Percentiles rank a stretch among this genome's conserved stretches.
Evolutionary conservation across 2,329 filamentous ascomycete genomes (phyloP).

Genomic region (Fusarium multiceps): DNA sequence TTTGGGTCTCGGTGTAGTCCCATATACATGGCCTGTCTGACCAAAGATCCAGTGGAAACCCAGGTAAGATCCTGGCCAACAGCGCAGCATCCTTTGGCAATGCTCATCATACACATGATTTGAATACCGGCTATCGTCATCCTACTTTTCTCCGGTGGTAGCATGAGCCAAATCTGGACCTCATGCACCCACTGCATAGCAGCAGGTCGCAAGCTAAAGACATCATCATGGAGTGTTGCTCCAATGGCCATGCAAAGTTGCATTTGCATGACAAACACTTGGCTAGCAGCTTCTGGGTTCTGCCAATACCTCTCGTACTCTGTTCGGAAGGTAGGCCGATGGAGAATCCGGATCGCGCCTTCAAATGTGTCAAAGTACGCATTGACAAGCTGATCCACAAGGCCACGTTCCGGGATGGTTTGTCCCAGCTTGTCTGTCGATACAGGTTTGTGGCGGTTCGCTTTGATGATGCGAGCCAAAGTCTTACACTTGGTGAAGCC

Average conservation of each 20-base stretch:
- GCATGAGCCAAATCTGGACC: constrained; percentile 62
- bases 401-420: constrained; percentile 51
- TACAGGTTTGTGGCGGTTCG: constrained; percentile 51
- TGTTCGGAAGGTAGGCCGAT: constrained; percentile 66
- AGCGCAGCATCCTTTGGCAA: constrained; percentile 61
- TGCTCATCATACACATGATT: constrained; percentile 62
- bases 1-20: constrained; percentile 68
- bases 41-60: constrained; percentile 61
- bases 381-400: constrained; percentile 64
- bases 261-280: constrained; percentile 62
- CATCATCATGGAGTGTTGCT: constrained; percentile 59
- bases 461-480: constrained; percentile 57
- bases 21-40: constrained; percentile 68
- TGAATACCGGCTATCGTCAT: constrained; percentile 63
- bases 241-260: constrained; percentile 66
- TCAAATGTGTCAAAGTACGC: constrained; percentile 68
- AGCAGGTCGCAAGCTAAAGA: constrained; percentile 55
- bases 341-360: constrained; percentile 66
- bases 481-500: constrained; percentile 55
- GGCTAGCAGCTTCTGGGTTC: constrained; percentile 53
- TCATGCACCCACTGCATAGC: constrained; percentile 65
- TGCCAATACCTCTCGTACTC: constrained; percentile 65
- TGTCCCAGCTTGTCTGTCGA: constrained; percentile 53
- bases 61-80: constrained; percentile 64
- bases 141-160: constrained; percentile 60